Evolutionary conservation across 352 stramenopile species (phyloP), one percentile per base, ranked within the genome.

Genomic region (Phytopythium ostracodes): DNA sequence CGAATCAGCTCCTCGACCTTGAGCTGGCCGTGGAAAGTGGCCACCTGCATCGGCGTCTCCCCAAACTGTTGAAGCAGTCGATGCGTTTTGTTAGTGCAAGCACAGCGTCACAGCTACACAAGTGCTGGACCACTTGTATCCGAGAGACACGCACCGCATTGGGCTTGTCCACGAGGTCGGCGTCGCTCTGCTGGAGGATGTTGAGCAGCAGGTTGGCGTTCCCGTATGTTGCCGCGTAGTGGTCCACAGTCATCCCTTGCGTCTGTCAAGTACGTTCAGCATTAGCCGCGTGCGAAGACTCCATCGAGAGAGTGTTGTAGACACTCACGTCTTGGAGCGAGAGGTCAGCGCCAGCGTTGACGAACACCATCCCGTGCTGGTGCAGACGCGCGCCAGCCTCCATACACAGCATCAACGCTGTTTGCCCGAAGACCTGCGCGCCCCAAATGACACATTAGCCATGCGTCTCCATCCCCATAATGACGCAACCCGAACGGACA

Each of bases 311-410:
- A 36, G 2, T 27, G 24, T 52, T 43, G 24, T 17, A 54, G 52
- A 22, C 56, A 40, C 73, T 51, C 53, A 92, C 85, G 56, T 94
- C 85, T 68, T 87, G 81, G 22, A 87, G 70, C 4, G 64, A 70
- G 38, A 91, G 60, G 50, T 84, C 54, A 18, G 79, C 75, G 18
- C 76, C 82, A 53, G 85, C 77, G 55, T 91, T 90, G 1, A 94
- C 59, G 55, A 92, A 81, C 25, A 88, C 70, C 78, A 92, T 91
- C 12, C 77, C 85, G 29, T 92, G 69, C 42, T 86, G 81, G 35
- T 89, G 76, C 31, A 94, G 72, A 29, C 87, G 64, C 25, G 67
- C 59, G 4, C 80, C 81, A 42, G 70, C 75, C 63, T 92, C 81
- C 24, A 87, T 60, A 44, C 81, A 89, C 11, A 91, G 27, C 81